A percentile compares a stretch with the other conserved stretches of the same genome.
These are phyloP conservation scores for Arabidopsis lyrata DNA, from an alignment of 441 rosid genomes.

Conservation along the genomic window DNA sequence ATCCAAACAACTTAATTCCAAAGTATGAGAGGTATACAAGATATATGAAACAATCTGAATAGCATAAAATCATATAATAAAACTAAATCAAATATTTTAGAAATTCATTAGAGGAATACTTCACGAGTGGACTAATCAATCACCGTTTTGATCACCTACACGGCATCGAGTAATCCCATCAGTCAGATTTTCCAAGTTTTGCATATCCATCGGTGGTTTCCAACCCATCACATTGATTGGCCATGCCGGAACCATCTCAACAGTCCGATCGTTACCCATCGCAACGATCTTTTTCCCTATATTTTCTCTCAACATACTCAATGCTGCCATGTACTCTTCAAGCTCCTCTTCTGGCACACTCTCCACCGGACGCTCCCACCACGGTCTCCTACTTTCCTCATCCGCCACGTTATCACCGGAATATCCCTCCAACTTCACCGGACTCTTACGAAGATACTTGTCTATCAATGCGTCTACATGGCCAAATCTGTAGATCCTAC, in stretches of 20 bases:
- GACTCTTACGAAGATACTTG: conserved; percentile 36
- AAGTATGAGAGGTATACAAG: background rate
- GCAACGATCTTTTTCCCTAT: conserved; percentile 32
- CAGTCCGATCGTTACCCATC: conserved; percentile 31
- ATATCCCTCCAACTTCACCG: conserved; percentile 35
- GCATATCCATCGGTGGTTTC: conserved; percentile 36
- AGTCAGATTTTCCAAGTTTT: conserved; percentile 16
- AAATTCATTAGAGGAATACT: background rate
- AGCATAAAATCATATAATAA: background rate
- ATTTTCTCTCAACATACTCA: conserved; percentile 35
- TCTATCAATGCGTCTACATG: conserved; percentile 37
- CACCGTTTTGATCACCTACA: conserved; percentile 26
- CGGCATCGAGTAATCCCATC: conserved; percentile 12
- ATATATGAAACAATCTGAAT: conserved; percentile 8
- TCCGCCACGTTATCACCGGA: conserved; percentile 24
- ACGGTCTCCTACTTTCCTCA: conserved; percentile 21
- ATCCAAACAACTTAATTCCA: background rate
- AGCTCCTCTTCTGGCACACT: conserved; percentile 42
- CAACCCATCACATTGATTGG: conserved; percentile 35
- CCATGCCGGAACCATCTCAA: conserved; percentile 29
- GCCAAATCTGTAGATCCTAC: conserved; percentile 40
- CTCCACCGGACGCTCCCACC: conserved; percentile 48
- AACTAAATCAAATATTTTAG: background rate
- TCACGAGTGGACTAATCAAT: background rate
- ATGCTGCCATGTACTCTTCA: conserved; percentile 30